Evolutionary conservation across 2,329 filamentous ascomycete genomes (phyloP).

Genomic region (Penicillium occitanis): DNA sequence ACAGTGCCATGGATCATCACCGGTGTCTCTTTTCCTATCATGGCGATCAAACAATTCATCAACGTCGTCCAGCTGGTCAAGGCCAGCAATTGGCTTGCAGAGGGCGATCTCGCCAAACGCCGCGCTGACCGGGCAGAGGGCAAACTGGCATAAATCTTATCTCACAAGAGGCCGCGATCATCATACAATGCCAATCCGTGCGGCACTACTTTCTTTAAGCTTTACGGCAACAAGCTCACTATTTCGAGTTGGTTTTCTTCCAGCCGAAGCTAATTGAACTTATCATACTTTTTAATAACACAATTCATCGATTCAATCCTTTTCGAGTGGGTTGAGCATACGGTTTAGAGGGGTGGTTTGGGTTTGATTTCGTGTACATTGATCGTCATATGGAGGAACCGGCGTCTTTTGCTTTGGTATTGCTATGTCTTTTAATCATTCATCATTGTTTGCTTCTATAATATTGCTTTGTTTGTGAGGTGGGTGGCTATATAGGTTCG

Average conservation of each 20-base stretch:
- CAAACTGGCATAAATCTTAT: conserved; percentile 24
- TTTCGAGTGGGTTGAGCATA: not conserved
- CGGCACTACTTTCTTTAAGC: not conserved
- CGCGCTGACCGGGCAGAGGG: conserved; percentile 46
- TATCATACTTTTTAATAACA: conserved; percentile 20
- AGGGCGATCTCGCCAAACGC: conserved; percentile 76
- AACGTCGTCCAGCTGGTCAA: conserved; percentile 94
- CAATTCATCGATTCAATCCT: conserved; percentile 14
- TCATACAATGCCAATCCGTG: not conserved
- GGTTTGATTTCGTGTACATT: conserved; percentile 13
- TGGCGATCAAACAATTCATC: conserved; percentile 88
- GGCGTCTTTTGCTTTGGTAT: conserved; percentile 14
- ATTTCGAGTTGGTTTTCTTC: not conserved
- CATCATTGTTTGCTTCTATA: conserved; percentile 21
- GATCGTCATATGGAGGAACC: conserved; percentile 18
- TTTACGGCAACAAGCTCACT: not conserved
- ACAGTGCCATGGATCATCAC: conserved; percentile 77
- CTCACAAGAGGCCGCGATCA: not conserved
- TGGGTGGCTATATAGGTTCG: not conserved
- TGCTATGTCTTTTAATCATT: conserved; percentile 22
- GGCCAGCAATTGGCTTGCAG: conserved; percentile 85
- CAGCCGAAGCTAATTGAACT: conserved; percentile 7
- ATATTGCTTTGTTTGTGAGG: not conserved
- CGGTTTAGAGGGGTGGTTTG: not conserved
- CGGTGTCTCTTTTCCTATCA: conserved; percentile 76